Percentiles rank a stretch among this genome's conserved stretches.
phyloP scores from a whole-genome alignment of 345 rosid species.

The Eucalyptus marginata region DNA sequence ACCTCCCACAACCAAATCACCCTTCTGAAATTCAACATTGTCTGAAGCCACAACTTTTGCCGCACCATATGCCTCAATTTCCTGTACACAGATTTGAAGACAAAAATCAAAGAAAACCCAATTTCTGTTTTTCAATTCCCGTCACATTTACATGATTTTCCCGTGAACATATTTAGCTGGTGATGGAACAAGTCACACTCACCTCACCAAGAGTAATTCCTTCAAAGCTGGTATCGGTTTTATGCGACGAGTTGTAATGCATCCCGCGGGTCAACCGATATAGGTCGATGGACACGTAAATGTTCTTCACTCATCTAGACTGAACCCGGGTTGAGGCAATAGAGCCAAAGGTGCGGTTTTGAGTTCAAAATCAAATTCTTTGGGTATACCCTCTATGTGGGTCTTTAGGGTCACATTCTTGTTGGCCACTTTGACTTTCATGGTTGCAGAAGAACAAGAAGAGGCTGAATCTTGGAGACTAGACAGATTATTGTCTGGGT shows the following conservation, averaged over 20 bases:
- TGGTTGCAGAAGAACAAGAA: no score
- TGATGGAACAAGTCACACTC: not conserved
- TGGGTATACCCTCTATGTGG: slow-evolving; percentile 17
- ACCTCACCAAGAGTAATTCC: slow-evolving; percentile 26
- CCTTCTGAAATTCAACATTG: slow-evolving; percentile 28
- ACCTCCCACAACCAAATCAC: slow-evolving; percentile 28
- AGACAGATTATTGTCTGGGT: no score
- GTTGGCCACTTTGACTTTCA: not conserved
- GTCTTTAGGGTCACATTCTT: slow-evolving; percentile 7
- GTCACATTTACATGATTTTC: not conserved
- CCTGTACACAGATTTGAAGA: not conserved
- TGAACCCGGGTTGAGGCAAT: slow-evolving; percentile 7
- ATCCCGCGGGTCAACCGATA: slow-evolving; percentile 36
- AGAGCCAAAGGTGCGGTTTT: not conserved
- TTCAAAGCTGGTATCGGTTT: not conserved
- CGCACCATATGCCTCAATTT: slow-evolving; percentile 28
- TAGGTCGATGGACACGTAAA: slow-evolving; percentile 39
- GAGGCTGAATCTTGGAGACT: no score
- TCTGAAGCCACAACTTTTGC: slow-evolving; percentile 38
- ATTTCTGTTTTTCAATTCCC: not conserved
- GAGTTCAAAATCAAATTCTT: slow-evolving; percentile 25
- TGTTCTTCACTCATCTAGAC: slow-evolving; percentile 18
- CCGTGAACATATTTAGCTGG: no score
- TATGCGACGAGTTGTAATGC: slow-evolving; percentile 20
- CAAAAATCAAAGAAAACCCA: not conserved